Percentiles rank a stretch among this genome's conserved stretches.
Conservation (phyloP, 1,139 yeast genomes). For the Pichia sorboxylosa region DNA sequence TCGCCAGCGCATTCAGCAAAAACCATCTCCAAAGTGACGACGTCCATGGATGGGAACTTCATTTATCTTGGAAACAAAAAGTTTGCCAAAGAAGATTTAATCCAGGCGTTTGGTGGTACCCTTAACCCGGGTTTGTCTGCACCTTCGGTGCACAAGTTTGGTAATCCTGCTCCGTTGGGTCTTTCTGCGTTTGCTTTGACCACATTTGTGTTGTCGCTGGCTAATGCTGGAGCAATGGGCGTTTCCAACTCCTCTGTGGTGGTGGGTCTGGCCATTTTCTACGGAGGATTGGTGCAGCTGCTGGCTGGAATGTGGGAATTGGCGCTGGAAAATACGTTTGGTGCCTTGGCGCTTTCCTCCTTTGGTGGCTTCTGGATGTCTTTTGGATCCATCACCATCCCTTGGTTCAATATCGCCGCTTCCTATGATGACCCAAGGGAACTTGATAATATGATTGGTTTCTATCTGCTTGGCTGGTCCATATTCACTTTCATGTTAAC, state of each 20-base stretch:
- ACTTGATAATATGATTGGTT: constrained; percentile 52
- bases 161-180: constrained; percentile 85
- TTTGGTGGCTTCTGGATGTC: constrained; percentile 89
- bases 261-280: constrained; percentile 69
- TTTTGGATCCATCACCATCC: constrained; percentile 56
- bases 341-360: constrained; percentile 74
- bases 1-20: constrained; percentile 5
- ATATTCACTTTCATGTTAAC: constrained; percentile 63
- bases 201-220: constrained; percentile 65
- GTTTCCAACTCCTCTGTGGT: constrained; percentile 42
- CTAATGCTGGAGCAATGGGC: constrained; percentile 53
- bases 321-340: constrained; percentile 74
- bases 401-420: constrained; percentile 62
- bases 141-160: constrained; percentile 62
- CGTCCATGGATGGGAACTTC: constrained; percentile 35
- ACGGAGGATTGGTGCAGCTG: constrained; percentile 74
- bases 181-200: constrained; percentile 76
- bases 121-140: constrained; percentile 52
- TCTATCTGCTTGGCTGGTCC: constrained; percentile 69
- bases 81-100: constrained; percentile 50
- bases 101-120: constrained; percentile 66
- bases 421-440: constrained; percentile 28
- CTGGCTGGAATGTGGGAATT: constrained; percentile 70
- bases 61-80: constrained; percentile 63
- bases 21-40: constrained; percentile 14